These are phyloP conservation scores for Sphaerosporella brunnea DNA, from an alignment of 495 filamentous ascomycete species.

Conservation along the genomic window DNA sequence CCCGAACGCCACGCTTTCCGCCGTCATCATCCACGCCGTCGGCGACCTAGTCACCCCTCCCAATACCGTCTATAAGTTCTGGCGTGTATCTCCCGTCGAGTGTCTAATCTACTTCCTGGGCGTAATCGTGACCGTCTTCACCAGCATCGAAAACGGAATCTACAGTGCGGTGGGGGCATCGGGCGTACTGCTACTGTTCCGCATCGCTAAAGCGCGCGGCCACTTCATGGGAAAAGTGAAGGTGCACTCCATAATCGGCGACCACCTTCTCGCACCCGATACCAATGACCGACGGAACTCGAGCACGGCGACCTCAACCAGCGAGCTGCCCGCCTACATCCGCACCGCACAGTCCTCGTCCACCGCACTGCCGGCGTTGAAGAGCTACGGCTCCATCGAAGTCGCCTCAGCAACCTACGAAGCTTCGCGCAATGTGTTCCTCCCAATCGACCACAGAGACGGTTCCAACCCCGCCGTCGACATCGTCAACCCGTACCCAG, in stretches of 20 bases:
- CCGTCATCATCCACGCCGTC: slow-evolving; percentile 94
- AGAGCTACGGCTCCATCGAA: slow-evolving; percentile 5
- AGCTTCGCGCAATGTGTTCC: slow-evolving; percentile 54
- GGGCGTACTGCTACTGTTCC: slow-evolving; percentile 62
- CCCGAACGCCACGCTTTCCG: slow-evolving; percentile 65
- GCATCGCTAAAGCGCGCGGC: slow-evolving; percentile 62
- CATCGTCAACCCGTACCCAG: slow-evolving; percentile 65
- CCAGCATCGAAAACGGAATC: slow-evolving; percentile 77
- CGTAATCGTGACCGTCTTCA: slow-evolving; percentile 78
- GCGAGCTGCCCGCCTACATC: not conserved
- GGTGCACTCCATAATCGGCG: slow-evolving; percentile 76
- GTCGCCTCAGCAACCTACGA: slow-evolving; percentile 31
- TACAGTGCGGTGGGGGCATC: slow-evolving; percentile 69
- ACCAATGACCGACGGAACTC: not conserved
- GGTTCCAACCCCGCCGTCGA: slow-evolving; percentile 79
- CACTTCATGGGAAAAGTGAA: slow-evolving; percentile 78
- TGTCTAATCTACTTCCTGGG: slow-evolving; percentile 87
- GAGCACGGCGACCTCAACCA: slow-evolving; percentile 7
- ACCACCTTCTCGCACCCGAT: slow-evolving; percentile 40
- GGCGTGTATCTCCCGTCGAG: slow-evolving; percentile 79
- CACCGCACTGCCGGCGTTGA: not conserved
- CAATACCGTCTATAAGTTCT: slow-evolving; percentile 90
- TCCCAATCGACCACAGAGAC: slow-evolving; percentile 76
- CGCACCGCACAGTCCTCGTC: not conserved
- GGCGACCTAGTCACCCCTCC: slow-evolving; percentile 88